phyloP scores from a whole-genome alignment of 2,329 filamentous ascomycete genomes.

The Zymoseptoria ardabiliae region DNA sequence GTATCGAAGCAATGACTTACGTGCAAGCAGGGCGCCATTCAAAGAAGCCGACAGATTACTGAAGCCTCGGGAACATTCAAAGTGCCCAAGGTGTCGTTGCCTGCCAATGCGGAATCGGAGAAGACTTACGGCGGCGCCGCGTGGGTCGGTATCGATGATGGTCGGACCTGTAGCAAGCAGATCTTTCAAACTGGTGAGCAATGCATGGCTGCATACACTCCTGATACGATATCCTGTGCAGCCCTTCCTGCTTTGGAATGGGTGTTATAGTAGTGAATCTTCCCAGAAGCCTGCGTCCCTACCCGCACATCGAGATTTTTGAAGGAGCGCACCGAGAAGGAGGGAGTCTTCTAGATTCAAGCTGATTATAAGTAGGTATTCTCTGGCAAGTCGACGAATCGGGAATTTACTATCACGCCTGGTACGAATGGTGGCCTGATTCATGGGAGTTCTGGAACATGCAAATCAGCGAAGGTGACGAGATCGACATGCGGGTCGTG shows the following conservation, averaged over 20 bases:
- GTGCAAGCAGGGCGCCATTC: too few relatives aligned
- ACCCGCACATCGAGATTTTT: too few relatives aligned
- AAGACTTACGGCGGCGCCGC: background rate
- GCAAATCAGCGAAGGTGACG: conserved; percentile 39
- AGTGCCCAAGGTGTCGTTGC: background rate
- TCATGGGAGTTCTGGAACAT: conserved; percentile 46
- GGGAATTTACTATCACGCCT: conserved; percentile 45
- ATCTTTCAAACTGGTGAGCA: background rate
- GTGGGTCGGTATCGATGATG: background rate
- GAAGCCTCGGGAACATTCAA: background rate
- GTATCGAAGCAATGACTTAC: too few relatives aligned
- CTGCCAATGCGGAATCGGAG: background rate
- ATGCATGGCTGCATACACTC: background rate
- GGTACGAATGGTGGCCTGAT: conserved; percentile 57
- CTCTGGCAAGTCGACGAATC: conserved; percentile 45
- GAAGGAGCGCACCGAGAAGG: too few relatives aligned
- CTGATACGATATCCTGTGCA: too few relatives aligned
- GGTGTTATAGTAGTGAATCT: too few relatives aligned
- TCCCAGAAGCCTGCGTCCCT: too few relatives aligned
- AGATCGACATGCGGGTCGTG: conserved; percentile 35
- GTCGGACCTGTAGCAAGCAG: background rate
- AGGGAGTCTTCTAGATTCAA: too few relatives aligned
- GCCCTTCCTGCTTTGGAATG: too few relatives aligned
- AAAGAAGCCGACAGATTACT: background rate
- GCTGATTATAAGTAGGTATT: conserved; percentile 35